phyloP scores from a whole-genome alignment of 371 early-diverging fungal species.

The Syncephalastrum monosporum region DNA sequence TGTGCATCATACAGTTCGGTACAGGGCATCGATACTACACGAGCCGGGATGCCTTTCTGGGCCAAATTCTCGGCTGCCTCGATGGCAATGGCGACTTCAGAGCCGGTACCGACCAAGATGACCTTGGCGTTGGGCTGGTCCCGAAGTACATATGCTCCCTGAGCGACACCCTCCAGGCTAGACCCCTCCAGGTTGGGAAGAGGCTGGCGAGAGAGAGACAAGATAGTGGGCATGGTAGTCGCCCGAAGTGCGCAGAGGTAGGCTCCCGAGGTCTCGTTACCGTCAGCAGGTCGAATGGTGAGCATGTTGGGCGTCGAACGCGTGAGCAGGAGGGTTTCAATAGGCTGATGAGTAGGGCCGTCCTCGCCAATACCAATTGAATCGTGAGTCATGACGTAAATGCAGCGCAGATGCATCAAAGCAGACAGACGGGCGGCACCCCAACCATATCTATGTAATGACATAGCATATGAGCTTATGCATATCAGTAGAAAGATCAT shows the following conservation, averaged over 20 bases:
- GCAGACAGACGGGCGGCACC: slow-evolving; percentile 95
- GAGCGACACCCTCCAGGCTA: slow-evolving; percentile 69
- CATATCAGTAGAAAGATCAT: not conserved
- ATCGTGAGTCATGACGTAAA: slow-evolving; percentile 99
- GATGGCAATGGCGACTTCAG: slow-evolving; percentile 89
- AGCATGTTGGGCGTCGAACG: slow-evolving; percentile 96
- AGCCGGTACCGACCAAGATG: slow-evolving; percentile 90
- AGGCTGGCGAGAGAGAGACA: slow-evolving; percentile 95
- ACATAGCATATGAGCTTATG: not conserved
- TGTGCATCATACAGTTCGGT: slow-evolving; percentile 92
- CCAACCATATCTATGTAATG: slow-evolving; percentile 53
- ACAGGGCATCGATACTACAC: slow-evolving; percentile 95
- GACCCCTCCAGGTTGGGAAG: slow-evolving; percentile 89
- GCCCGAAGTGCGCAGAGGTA: slow-evolving; percentile 80
- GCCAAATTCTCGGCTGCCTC: slow-evolving; percentile 74
- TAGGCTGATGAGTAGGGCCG: slow-evolving; percentile 99
- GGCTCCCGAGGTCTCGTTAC: slow-evolving; percentile 93
- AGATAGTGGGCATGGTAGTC: slow-evolving; percentile 75
- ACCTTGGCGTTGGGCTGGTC: slow-evolving; percentile 57
- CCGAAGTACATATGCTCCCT: slow-evolving; percentile 80
- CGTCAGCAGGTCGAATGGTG: slow-evolving; percentile 95
- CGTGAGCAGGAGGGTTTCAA: slow-evolving; percentile 91
- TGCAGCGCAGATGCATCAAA: slow-evolving; percentile 81
- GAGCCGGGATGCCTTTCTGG: slow-evolving; percentile 53
- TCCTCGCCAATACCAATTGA: slow-evolving; percentile 99